Percentiles rank a stretch among this genome's conserved stretches.
These are phyloP conservation scores for Globisporangium perplexum DNA, from an alignment of 352 stramenopile species.

Conservation along the genomic window DNA sequence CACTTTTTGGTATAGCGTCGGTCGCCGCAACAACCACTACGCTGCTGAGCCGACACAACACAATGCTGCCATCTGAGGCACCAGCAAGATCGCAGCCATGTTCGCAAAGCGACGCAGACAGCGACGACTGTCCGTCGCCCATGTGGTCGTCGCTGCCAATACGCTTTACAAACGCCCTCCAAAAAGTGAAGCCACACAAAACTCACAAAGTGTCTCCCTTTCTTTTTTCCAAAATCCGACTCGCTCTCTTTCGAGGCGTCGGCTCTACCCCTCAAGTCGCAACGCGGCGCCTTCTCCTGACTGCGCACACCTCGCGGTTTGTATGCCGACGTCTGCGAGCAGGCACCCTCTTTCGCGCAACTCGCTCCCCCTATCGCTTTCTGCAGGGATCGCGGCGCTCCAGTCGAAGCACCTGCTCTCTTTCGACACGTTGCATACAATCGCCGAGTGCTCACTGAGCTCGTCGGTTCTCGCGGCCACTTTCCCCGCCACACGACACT, in stretches of 20 bases:
- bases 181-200: conserved; percentile 1
- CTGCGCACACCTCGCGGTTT: conserved; percentile 2
- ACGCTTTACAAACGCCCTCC: neutral
- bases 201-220: neutral
- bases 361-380: neutral
- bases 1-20: too few relatives aligned
- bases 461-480: neutral
- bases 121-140: too few relatives aligned
- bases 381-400: neutral
- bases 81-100: too few relatives aligned
- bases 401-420: neutral
- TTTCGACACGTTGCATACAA: neutral
- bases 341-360: conserved; percentile 1
- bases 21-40: too few relatives aligned
- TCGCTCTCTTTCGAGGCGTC: conserved; percentile 4
- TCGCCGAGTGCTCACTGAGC: neutral
- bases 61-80: too few relatives aligned
- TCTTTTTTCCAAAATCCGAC: conserved; percentile 1
- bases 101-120: too few relatives aligned
- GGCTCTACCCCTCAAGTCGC: neutral
- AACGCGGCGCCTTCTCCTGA: conserved; percentile 1
- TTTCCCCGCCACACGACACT: neutral
- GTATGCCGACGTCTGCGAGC: conserved; percentile 1
- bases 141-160: too few relatives aligned
- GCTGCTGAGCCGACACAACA: too few relatives aligned